Conservation (phyloP, 352 stramenopile species). For the Phytophthora cactorum region DNA sequence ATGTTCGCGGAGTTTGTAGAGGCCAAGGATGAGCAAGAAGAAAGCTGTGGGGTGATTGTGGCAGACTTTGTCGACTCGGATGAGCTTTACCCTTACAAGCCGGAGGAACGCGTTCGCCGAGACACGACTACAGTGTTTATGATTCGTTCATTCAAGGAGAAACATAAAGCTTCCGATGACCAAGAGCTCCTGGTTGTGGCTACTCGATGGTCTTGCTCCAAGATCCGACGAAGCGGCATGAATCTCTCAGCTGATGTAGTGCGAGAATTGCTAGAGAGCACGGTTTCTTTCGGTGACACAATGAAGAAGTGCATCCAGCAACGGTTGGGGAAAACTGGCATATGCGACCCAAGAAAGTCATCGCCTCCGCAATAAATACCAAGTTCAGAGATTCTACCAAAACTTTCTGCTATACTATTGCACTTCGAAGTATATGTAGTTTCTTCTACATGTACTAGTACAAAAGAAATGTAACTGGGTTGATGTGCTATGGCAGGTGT, state of each 20-base stretch:
- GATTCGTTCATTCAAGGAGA: constrained; percentile 22
- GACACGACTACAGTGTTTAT: constrained; percentile 42
- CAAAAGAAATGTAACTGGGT: no score
- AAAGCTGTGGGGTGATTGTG: constrained; percentile 21
- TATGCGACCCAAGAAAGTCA: constrained; percentile 2
- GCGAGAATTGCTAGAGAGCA: constrained; percentile 29
- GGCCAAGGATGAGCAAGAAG: not conserved
- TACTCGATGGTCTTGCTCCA: constrained; percentile 30
- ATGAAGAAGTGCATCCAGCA: constrained; percentile 37
- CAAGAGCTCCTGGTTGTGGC: constrained; percentile 33
- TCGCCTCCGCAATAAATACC: not conserved
- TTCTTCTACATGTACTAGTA: no score
- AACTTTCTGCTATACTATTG: no score
- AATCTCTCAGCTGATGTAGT: constrained; percentile 16
- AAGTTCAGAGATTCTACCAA: no score
- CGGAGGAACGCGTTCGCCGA: constrained; percentile 35
- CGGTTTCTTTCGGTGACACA: constrained; percentile 30
- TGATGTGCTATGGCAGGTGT: no score
- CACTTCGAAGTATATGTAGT: no score
- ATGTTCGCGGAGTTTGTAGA: constrained; percentile 33
- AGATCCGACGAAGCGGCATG: constrained; percentile 22
- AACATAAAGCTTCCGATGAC: constrained; percentile 1
- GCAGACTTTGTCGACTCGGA: constrained; percentile 48
- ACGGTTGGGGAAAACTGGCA: constrained; percentile 8
- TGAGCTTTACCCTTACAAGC: constrained; percentile 47